Evolutionary conservation across 2,329 filamentous ascomycete genomes (phyloP), one percentile per base, ranked within the genome.

Genomic region (Fusarium subglutinans): DNA sequence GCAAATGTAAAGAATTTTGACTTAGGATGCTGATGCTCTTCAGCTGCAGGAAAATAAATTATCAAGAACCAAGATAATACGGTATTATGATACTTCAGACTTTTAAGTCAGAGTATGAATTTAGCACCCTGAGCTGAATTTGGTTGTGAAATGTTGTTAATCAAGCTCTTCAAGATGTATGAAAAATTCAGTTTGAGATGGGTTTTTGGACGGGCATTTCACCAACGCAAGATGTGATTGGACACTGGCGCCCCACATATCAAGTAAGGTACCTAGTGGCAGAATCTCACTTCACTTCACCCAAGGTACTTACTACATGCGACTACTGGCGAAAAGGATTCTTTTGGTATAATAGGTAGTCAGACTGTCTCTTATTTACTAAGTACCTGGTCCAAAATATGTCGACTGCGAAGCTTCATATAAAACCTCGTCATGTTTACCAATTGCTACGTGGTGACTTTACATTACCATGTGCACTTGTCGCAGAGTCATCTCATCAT

Each of bases 201-300:
- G 60, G 66, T 72, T 77, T 74, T 75, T 66, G n/a, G 69, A 55
- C 58, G 69, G 67, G 43, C 17, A 51, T 28, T 30, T 43, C 73
- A 61, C 70, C 64, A 61, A 60, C 44, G n/a, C 24, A 28, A 48
- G 41, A 38, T 30, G 5, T 78, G 74, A 79, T 78, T 78, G 77
- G 77, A 22, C 5, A 35, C 8, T 20, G 18, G 60, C 58, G 67
- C 68, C 56, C 63, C 51, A 48, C 4, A 28, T 8, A 50, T 37
- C 20, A n/a, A 22, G 28, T 35, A 15, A 35, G 33, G 33, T 45
- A 35, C 14, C 14, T 45, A 67, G 59, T 75, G 66, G 66, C 74
- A 75, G 60, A 57, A 50, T 58, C 43, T 53, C 54, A 68, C 51
- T 45, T 77, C 44, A 57, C 24, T 40, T 28, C 54, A 22, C 65